These are phyloP conservation scores for Anethum foeniculum DNA, from an alignment of 140 eudicot species.

Conservation along the genomic window DNA sequence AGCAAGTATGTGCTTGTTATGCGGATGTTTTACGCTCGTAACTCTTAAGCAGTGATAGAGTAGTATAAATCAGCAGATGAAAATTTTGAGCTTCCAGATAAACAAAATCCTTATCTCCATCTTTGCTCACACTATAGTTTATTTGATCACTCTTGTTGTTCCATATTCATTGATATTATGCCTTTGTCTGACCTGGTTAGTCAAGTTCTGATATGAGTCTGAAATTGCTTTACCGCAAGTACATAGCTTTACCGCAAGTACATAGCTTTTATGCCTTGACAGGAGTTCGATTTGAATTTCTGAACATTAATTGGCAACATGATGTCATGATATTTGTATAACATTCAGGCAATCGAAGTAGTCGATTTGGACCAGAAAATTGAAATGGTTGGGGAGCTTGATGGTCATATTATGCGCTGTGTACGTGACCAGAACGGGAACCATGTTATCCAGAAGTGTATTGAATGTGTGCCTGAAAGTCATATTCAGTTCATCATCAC, in stretches of 20 bases:
- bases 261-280: background rate
- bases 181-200: background rate
- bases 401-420: constrained; percentile 36
- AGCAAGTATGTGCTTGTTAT: background rate
- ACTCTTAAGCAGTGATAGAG: background rate
- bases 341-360: constrained; percentile 33
- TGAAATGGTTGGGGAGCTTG: constrained; percentile 34
- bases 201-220: background rate
- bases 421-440: constrained; percentile 44
- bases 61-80: background rate
- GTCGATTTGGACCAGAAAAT: constrained; percentile 34
- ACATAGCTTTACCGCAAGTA: background rate
- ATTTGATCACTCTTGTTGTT: background rate
- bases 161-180: background rate
- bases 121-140: background rate
- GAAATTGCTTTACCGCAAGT: background rate
- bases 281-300: background rate
- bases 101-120: background rate
- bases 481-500: constrained; percentile 21
- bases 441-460: constrained; percentile 38
- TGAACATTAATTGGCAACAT: background rate
- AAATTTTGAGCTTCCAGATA: background rate
- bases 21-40: background rate
- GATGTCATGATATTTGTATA: background rate
- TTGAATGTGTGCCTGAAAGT: constrained; percentile 29